Evolutionary conservation across 805 yeast genomes (phyloP), one percentile per base, ranked within the genome.

Genomic region (Tetrapisispora nanseiensis): DNA sequence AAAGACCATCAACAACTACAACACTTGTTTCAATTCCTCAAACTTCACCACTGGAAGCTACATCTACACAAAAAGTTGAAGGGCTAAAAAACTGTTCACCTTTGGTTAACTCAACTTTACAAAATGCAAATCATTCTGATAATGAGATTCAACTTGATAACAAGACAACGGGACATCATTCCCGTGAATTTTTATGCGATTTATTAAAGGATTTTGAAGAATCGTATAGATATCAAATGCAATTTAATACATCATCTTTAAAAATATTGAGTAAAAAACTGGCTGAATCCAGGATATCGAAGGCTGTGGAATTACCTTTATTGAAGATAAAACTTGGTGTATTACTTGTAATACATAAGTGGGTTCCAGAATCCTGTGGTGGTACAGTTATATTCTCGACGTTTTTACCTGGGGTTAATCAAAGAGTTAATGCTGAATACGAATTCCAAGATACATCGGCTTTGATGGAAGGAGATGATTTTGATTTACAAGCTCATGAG

Each of bases 371-470:
- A 15, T 41, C 59, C 0, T 56, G 57, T 41, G 64, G 63, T 2
- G 64, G 61, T 6, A 51, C 54, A 6, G 62, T 59, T 1, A 33
- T 59, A 8, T 61, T 53, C 29, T 54, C 62, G 2, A 57, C 60
- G 6, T 47, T 48, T 26, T 41, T 61, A 29, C 62, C 65, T 12
- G 24, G 38, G 10, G 16, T 32, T 12, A 27, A 22, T n/a, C 35
- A 29, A n/a, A 21, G 10, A 10, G 27, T 37, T 18, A 29, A 38
- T 16, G 46, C 19, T 5, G 16, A 40, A 23, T 19, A 23, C 16
- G 38, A 35, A 3, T 7, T 35, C 10, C 45, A 41, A n/a, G 37
- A 34, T 24, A 35, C 22, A 13, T 33, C 28, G 4, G 24, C 36
- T 13, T 30, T 39, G 31, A 45, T 43, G 18, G 50, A 47, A 12